Conservation (phyloP, 1,139 yeast genomes). For the Kazachstania sp. region DNA sequence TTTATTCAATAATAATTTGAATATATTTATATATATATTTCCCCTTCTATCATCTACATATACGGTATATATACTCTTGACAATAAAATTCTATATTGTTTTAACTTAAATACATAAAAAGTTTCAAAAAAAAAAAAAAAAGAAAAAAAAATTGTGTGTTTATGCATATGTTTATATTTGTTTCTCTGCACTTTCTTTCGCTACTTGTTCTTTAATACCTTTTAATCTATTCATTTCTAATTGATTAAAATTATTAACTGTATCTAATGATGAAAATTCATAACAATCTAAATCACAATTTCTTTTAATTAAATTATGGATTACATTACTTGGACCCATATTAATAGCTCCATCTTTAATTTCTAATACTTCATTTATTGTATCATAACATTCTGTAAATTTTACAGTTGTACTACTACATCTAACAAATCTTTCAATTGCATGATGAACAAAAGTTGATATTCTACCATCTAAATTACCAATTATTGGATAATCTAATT, state of each 20-base stretch:
- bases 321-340: constrained; percentile 29
- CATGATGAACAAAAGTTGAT: constrained; percentile 23
- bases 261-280: constrained; percentile 23
- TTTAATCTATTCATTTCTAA: constrained; percentile 3
- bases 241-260: constrained; percentile 18
- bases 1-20: background rate
- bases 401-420: constrained; percentile 30
- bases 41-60: too few relatives aligned
- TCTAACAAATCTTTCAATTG: constrained; percentile 28
- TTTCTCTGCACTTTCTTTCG: background rate
- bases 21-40: too few relatives aligned
- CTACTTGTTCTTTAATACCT: background rate
- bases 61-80: too few relatives aligned
- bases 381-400: constrained; percentile 28
- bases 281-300: constrained; percentile 19
- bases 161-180: background rate
- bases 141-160: too few relatives aligned
- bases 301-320: constrained; percentile 23
- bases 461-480: constrained; percentile 27
- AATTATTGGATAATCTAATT: constrained; percentile 25
- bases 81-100: too few relatives aligned
- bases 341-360: constrained; percentile 16
- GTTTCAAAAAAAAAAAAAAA: background rate
- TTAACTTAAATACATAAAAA: too few relatives aligned
- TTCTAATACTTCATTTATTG: constrained; percentile 14